A percentile compares a stretch with the other conserved stretches of the same genome.
Conservation (phyloP, 1,284 basidiomycete genomes). For the Ganoderma sinense region DNA sequence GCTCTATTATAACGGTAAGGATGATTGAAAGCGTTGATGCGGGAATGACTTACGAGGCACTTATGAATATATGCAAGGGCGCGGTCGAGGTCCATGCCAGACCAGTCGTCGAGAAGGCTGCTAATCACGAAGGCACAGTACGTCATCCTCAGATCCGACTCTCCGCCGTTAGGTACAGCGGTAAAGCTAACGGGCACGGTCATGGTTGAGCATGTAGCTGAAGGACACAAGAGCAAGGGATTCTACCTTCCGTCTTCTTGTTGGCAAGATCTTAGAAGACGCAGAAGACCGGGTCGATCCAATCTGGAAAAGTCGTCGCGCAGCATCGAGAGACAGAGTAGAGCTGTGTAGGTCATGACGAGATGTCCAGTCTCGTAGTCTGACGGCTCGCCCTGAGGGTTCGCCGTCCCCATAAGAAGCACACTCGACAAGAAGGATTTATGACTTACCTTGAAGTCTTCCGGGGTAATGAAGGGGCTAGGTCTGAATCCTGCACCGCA, state of each 20-base stretch:
- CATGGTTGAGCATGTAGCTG: background rate
- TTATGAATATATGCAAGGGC: constrained; percentile 70
- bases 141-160: constrained; percentile 82
- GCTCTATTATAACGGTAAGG: constrained; percentile 55
- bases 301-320: constrained; percentile 80
- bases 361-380: constrained; percentile 78
- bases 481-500: constrained; percentile 81
- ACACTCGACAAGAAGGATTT: background rate
- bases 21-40: background rate
- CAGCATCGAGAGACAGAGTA: constrained; percentile 83
- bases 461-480: constrained; percentile 68
- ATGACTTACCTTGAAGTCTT: constrained; percentile 34
- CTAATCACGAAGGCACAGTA: constrained; percentile 91
- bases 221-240: background rate
- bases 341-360: constrained; percentile 93
- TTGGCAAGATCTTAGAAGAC: constrained; percentile 78
- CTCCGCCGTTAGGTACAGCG: constrained; percentile 69
- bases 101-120: constrained; percentile 82
- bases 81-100: constrained; percentile 66
- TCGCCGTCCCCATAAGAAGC: background rate
- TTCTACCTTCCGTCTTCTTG: constrained; percentile 81
- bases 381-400: constrained; percentile 38
- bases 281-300: constrained; percentile 67
- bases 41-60: constrained; percentile 68
- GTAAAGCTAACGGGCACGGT: constrained; percentile 66